Conservation (phyloP, 176 grass and related monocot species). For the Thinopyrum elongatum region DNA sequence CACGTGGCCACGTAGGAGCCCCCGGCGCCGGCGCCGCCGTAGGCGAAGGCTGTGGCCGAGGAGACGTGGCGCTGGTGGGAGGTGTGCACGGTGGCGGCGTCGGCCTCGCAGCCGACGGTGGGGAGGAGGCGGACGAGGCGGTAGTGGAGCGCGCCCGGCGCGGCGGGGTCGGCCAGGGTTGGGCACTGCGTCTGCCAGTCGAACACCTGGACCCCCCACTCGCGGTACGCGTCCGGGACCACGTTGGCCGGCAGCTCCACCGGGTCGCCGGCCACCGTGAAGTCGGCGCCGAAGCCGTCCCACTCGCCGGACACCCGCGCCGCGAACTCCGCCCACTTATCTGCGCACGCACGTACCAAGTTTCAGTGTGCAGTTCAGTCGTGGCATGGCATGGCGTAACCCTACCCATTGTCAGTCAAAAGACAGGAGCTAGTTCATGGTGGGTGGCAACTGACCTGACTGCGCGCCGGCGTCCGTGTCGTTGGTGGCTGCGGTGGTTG, state of each 20-base stretch:
- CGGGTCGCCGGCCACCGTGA: constrained; percentile 58
- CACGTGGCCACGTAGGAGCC: constrained; percentile 63
- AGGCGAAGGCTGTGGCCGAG: constrained; percentile 58
- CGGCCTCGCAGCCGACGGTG: constrained; percentile 93
- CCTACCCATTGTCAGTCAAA: no score
- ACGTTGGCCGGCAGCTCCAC: constrained; percentile 77
- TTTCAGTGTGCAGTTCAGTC: neutral
- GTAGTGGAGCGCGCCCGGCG: constrained; percentile 54
- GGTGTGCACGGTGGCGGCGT: constrained; percentile 86
- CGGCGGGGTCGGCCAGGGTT: constrained; percentile 57
- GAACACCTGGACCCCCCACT: constrained; percentile 82
- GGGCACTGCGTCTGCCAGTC: constrained; percentile 99
- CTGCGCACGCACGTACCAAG: neutral
- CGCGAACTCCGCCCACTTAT: constrained; percentile 63
- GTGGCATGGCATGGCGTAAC: no score
- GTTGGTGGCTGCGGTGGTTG: neutral
- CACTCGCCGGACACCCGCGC: constrained; percentile 83
- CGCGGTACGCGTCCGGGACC: constrained; percentile 76
- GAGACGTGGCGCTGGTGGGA: constrained; percentile 55
- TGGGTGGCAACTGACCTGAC: constrained; percentile 19
- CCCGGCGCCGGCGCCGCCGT: neutral
- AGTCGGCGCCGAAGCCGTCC: constrained; percentile 90
- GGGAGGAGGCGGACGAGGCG: constrained; percentile 74
- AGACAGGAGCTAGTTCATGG: neutral
- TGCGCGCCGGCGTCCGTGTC: constrained; percentile 3